Base-by-base conservation (phyloP, 2,329 filamentous ascomycete genomes). In the Plectosphaerella sp. region DNA sequence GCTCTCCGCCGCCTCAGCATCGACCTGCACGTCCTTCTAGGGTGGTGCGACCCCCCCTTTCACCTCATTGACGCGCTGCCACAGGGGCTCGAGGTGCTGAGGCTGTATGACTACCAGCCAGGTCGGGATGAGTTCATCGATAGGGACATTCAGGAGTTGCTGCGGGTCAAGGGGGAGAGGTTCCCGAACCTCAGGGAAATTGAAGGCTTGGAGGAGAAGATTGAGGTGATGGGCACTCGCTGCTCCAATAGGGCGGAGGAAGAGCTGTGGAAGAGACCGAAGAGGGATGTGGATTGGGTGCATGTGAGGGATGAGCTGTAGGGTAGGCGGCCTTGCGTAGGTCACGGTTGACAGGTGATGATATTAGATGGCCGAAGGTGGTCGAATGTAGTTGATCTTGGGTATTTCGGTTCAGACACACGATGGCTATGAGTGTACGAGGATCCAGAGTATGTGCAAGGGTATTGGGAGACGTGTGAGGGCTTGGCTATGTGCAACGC, bases 51-150 rank as follows among this genome's bases (percentile, higher is more conserved):
- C 15, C 39, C 51, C 14, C 47, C 51, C 1, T 50, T 52, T 41
- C 50, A 50, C 1, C 52, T 58, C 12, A 24, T 58, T n/a, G 54
- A 57, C 18, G 48, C 39, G 11, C 18, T 57, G 42, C 54, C 56
- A 4, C 50, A 46, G 4, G 51, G 39, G 22, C 39, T 58, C 18
- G 52, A 57, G 36, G 52, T 47, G 15, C 22, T 58, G 12, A 53
- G 52, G 16, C 39, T 58, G 1, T 54, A 54, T 11, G 56, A 51
- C 2, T 58, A 58, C 12, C 28, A 22, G 12, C 49, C 51, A 22
- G 52, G 56, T 7, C 18, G 53, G 9, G 16, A 50, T 11, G 5
- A 36, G 7, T 33, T 39, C 1, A 22, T 54, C 3, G 56, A 57
- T 6, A 42, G 3, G 11, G 46, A 55, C 0, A 37, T 57, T 10